A percentile compares a stretch with the other conserved stretches of the same genome.
Evolutionary conservation across 495 filamentous ascomycete genomes (phyloP).

Genomic region (Penicillium argentinense): DNA sequence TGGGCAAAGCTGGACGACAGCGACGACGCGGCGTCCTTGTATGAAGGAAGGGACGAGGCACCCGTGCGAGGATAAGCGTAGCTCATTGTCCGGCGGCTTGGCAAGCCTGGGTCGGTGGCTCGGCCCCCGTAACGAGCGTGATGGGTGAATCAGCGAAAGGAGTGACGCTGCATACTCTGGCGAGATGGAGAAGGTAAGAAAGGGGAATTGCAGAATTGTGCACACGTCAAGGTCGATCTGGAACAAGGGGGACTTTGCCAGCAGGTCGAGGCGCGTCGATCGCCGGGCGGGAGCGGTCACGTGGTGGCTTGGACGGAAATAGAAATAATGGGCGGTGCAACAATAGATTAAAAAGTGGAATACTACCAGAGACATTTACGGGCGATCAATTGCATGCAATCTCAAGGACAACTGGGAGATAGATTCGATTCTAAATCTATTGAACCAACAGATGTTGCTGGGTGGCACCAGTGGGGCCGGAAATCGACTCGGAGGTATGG

Average conservation of each 20-base stretch:
- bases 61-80: constrained; percentile 38
- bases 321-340: too few relatives aligned
- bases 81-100: constrained; percentile 32
- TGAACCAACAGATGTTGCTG: too few relatives aligned
- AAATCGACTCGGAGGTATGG: too few relatives aligned
- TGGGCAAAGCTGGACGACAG: constrained; percentile 6
- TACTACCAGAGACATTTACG: too few relatives aligned
- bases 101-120: constrained; percentile 5
- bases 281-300: constrained; percentile 10
- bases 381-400: too few relatives aligned
- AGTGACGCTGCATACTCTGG: constrained; percentile 25
- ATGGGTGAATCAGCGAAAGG: constrained; percentile 19
- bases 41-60: constrained; percentile 31
- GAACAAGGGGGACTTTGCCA: constrained; percentile 12
- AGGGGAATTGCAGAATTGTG: constrained; percentile 2
- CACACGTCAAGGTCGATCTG: not conserved
- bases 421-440: too few relatives aligned
- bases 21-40: constrained; percentile 15
- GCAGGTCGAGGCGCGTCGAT: constrained; percentile 13
- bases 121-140: constrained; percentile 3
- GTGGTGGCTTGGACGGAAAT: not conserved
- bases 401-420: too few relatives aligned
- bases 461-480: too few relatives aligned
- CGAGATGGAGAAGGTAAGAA: constrained; percentile 1
- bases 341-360: too few relatives aligned